A percentile compares a stretch with the other conserved stretches of the same genome.
Conservation (phyloP, 2,329 filamentous ascomycete species). For the Delphinella strobiligena region DNA sequence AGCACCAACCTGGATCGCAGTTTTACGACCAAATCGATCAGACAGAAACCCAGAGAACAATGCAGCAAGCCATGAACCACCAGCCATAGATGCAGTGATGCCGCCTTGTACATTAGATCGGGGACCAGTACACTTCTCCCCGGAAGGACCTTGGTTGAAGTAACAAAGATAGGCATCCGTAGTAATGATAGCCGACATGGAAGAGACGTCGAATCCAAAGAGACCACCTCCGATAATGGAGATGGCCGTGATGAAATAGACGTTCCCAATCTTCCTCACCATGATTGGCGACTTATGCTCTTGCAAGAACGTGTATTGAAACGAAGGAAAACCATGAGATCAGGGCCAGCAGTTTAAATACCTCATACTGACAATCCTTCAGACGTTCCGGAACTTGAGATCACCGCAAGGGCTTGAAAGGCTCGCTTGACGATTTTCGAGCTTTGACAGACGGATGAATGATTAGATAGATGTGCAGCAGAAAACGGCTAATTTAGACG, state of each 20-base stretch:
- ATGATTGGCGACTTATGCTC: conserved; percentile 1
- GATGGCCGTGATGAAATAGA: conserved; percentile 47
- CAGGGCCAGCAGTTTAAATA: too few relatives aligned
- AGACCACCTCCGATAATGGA: conserved; percentile 53
- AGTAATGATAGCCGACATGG: conserved; percentile 53
- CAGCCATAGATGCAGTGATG: conserved; percentile 60
- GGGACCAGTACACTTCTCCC: conserved; percentile 40
- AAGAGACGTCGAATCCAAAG: conserved; percentile 70
- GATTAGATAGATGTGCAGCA: too few relatives aligned
- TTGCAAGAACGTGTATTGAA: too few relatives aligned
- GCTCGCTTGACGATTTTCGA: too few relatives aligned
- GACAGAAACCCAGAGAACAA: conserved; percentile 47
- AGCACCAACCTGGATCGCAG: conserved; percentile 38
- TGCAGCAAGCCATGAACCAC: conserved; percentile 56
- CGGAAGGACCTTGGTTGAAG: conserved; percentile 44
- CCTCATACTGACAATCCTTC: too few relatives aligned
- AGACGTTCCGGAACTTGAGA: too few relatives aligned
- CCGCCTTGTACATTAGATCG: conserved; percentile 47
- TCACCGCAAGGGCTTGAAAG: too few relatives aligned
- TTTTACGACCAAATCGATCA: conserved; percentile 44
- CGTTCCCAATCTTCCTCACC: conserved; percentile 37
- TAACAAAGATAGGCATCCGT: conserved; percentile 60
- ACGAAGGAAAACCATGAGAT: too few relatives aligned
- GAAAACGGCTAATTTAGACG: too few relatives aligned
- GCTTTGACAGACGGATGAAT: too few relatives aligned